phyloP scores from a whole-genome alignment of 768 basidiomycete genomes.

The Aureoboletus auriporus region DNA sequence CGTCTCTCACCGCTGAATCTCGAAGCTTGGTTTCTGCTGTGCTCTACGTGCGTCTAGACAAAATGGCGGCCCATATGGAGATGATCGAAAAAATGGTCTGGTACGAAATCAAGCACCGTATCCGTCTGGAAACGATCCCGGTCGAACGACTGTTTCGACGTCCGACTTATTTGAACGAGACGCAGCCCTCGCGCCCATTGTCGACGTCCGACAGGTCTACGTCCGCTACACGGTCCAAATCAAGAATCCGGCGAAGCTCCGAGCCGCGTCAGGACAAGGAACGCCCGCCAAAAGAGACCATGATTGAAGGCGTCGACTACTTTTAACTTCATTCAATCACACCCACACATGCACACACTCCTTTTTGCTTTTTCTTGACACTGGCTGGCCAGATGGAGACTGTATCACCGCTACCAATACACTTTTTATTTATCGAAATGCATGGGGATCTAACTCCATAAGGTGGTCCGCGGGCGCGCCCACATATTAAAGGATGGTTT shows the following conservation, averaged over 20 bases:
- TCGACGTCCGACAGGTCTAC: conserved; percentile 3
- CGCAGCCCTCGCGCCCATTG: background rate
- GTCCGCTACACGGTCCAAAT: conserved; percentile 7
- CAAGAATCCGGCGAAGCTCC: conserved; percentile 1
- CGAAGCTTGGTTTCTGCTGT: conserved; percentile 32
- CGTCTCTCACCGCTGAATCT: conserved; percentile 33
- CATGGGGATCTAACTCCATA: too few relatives aligned
- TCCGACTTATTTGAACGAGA: background rate
- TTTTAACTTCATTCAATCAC: conserved; percentile 16
- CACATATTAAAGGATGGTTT: too few relatives aligned
- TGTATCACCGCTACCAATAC: too few relatives aligned
- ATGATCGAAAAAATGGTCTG: conserved; percentile 33
- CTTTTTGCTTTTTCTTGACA: too few relatives aligned
- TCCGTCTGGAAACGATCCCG: conserved; percentile 22
- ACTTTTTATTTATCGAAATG: too few relatives aligned
- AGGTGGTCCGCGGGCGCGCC: too few relatives aligned
- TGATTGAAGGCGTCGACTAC: conserved; percentile 31
- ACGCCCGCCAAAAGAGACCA: background rate
- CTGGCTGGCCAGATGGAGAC: too few relatives aligned
- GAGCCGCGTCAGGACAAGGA: background rate
- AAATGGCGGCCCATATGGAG: conserved; percentile 37
- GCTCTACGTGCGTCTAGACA: conserved; percentile 31
- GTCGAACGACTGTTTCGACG: conserved; percentile 18
- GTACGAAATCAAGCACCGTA: conserved; percentile 33
- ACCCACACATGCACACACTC: too few relatives aligned